Evolutionary conservation across 2,329 filamentous ascomycete genomes (phyloP).

Genomic region (Aureobasidium uvarum): DNA sequence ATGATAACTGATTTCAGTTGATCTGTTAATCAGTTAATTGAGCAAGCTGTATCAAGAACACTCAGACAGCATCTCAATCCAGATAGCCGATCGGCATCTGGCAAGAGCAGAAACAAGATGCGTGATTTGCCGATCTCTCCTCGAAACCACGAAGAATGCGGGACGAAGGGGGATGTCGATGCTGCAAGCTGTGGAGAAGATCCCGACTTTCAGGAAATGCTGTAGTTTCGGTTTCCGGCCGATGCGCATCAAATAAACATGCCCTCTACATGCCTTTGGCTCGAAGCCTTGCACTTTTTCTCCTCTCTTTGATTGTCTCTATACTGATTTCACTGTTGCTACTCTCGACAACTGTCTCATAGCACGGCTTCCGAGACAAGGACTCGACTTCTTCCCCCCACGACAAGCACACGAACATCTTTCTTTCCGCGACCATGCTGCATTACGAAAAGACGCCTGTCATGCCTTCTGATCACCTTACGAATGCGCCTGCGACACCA

Average conservation of each 20-base stretch:
- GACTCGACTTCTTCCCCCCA: slow-evolving; percentile 8
- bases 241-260: neutral
- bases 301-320: neutral
- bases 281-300: slow-evolving; percentile 1
- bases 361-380: neutral
- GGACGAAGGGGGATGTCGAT: neutral
- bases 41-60: neutral
- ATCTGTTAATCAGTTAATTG: neutral
- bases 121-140: slow-evolving; percentile 14
- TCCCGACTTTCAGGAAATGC: slow-evolving; percentile 15
- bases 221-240: slow-evolving; percentile 10
- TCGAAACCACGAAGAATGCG: neutral
- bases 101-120: neutral
- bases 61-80: neutral
- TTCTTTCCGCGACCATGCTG: slow-evolving; percentile 21
- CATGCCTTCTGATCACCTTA: slow-evolving; percentile 12
- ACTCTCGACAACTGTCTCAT: no score
- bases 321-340: neutral
- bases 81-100: slow-evolving; percentile 7
- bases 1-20: neutral
- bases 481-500: slow-evolving; percentile 8
- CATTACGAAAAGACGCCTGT: slow-evolving; percentile 22
- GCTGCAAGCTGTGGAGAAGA: slow-evolving; percentile 15
- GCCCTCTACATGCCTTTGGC: slow-evolving; percentile 12
- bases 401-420: neutral